Percentiles rank a stretch among this genome's conserved stretches.
These are phyloP conservation scores for Thalassiosira livingstoniorum DNA, from an alignment of 352 stramenopile species.

Conservation along the genomic window DNA sequence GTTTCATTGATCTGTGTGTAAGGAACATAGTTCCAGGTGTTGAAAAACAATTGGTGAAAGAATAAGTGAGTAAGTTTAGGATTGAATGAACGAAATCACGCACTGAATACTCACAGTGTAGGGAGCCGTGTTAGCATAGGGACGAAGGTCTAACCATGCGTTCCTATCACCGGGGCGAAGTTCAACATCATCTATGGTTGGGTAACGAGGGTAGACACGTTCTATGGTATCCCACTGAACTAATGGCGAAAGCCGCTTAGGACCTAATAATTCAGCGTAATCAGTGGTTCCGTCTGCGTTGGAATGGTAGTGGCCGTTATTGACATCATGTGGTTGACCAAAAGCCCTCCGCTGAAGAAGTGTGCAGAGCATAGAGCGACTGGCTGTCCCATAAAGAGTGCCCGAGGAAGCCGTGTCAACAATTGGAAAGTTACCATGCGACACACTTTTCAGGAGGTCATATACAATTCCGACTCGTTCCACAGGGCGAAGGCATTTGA, in stretches of 20 bases:
- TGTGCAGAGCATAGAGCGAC: conserved; percentile 85
- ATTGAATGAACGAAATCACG: too few relatives aligned
- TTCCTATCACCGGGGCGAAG: conserved; percentile 87
- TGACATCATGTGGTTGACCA: conserved; percentile 75
- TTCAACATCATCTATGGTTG: conserved; percentile 85
- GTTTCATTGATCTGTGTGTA: conserved; percentile 97
- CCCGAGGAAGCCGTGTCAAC: conserved; percentile 81
- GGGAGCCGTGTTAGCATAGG: conserved; percentile 97
- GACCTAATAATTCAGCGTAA: conserved; percentile 66
- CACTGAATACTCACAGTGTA: too few relatives aligned
- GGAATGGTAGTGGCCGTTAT: conserved; percentile 57
- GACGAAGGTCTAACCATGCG: conserved; percentile 94
- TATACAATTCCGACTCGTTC: conserved; percentile 94
- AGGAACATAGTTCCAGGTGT: too few relatives aligned
- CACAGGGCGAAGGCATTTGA: conserved; percentile 92
- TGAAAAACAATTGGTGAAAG: too few relatives aligned
- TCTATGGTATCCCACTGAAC: conserved; percentile 88
- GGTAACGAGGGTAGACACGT: conserved; percentile 87
- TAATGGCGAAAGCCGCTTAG: conserved; percentile 80
- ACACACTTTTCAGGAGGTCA: conserved; percentile 85
- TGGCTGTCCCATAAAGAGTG: conserved; percentile 86
- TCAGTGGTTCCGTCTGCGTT: conserved; percentile 66
- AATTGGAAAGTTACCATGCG: conserved; percentile 89
- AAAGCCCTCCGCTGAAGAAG: conserved; percentile 86
- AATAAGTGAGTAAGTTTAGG: too few relatives aligned